Conservation (phyloP, 768 basidiomycete species). For the Lyophyllum shimeji region DNA sequence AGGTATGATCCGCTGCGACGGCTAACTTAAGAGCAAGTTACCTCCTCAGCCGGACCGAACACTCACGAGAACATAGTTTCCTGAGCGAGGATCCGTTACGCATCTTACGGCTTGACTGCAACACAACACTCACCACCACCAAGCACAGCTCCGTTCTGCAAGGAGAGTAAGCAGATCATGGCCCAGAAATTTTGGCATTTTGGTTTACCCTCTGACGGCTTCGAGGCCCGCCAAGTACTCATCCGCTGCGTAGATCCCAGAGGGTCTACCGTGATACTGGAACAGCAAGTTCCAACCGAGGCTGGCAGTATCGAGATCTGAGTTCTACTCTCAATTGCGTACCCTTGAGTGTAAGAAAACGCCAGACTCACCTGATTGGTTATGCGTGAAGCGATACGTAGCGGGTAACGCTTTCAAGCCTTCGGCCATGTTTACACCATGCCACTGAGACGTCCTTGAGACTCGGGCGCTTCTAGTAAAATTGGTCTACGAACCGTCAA, state of each 20-base stretch:
- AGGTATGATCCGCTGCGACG: conserved; percentile 47
- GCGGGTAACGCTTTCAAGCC: conserved; percentile 55
- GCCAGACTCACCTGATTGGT: conserved; percentile 43
- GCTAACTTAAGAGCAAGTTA: background rate
- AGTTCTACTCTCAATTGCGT: too few relatives aligned
- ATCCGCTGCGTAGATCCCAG: conserved; percentile 55
- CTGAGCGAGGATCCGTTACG: conserved; percentile 20
- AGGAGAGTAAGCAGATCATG: background rate
- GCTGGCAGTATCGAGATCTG: conserved; percentile 51
- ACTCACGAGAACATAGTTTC: conserved; percentile 63
- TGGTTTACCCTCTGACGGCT: conserved; percentile 48
- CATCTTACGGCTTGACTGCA: background rate
- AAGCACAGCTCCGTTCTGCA: conserved; percentile 52
- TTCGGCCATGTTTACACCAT: conserved; percentile 60
- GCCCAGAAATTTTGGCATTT: background rate
- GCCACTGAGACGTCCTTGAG: conserved; percentile 38
- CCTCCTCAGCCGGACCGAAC: background rate
- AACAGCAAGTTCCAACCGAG: conserved; percentile 55
- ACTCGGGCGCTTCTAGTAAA: background rate
- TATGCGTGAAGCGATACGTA: conserved; percentile 54
- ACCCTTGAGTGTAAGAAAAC: background rate
- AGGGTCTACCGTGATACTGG: conserved; percentile 58
- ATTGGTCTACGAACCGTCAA: conserved; percentile 28
- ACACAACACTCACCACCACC: conserved; percentile 40
- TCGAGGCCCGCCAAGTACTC: conserved; percentile 57